Evolutionary conservation across 2,329 filamentous ascomycete genomes (phyloP).

Genomic region (Plenodomus lindquistii): DNA sequence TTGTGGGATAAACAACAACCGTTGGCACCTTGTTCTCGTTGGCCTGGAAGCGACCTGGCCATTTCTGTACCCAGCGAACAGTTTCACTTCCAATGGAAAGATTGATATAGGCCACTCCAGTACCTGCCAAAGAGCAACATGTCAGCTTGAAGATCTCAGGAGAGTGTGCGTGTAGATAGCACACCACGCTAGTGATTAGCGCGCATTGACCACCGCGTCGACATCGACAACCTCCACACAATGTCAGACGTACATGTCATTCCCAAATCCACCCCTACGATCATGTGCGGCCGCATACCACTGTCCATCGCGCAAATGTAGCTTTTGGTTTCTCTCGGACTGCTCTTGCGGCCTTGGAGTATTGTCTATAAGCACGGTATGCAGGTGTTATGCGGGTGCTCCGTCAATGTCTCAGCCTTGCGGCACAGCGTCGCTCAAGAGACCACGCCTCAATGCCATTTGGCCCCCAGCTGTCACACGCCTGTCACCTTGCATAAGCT

Average conservation of each 20-base stretch:
- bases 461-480: conserved; percentile 5
- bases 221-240: background rate
- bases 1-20: conserved; percentile 53
- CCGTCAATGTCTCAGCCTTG: conserved; percentile 25
- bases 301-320: conserved; percentile 12
- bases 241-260: conserved; percentile 41
- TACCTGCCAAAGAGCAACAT: conserved; percentile 22
- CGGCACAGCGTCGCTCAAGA: conserved; percentile 17
- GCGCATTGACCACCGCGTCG: background rate
- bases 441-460: conserved; percentile 8
- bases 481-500: too few relatives aligned
- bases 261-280: conserved; percentile 41
- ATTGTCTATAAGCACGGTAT: conserved; percentile 1
- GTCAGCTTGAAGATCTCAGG: conserved; percentile 1
- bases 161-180: too few relatives aligned
- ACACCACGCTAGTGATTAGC: conserved; percentile 1
- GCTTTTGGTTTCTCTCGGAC: conserved; percentile 2
- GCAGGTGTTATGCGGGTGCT: conserved; percentile 1
- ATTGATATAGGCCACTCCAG: conserved; percentile 45
- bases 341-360: background rate
- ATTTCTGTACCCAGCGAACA: conserved; percentile 50
- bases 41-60: conserved; percentile 58
- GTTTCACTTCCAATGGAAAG: conserved; percentile 39
- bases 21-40: conserved; percentile 62
- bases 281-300: conserved; percentile 35